Evolutionary conservation across 768 basidiomycete species (phyloP), one percentile per base, ranked within the genome.

Genomic region (Roridomyces roridus): DNA sequence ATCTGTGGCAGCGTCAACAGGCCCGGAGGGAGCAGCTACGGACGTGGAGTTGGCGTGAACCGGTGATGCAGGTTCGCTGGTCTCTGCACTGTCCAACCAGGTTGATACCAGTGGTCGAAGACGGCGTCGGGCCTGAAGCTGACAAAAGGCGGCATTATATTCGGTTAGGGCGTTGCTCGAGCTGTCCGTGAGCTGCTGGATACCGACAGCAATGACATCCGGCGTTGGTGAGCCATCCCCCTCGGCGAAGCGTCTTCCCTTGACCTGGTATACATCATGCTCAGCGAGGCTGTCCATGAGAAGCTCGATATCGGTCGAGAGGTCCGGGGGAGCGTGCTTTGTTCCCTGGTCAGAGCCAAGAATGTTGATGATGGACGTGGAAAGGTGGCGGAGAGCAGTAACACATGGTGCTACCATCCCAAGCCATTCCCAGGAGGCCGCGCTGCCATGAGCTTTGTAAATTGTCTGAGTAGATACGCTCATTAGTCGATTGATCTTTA

Each of bases 361-460:
- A 12, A 35, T 47, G 31, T n/a, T 35, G 31, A 36, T 47, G 34
- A 15, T 20, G 21, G 23, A 25, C 10, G 40, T 51, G 1, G 50
- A 51, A 6, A 51, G 50, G 10, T 40, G 50, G 3, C 51, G 59
- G 17, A 64, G 55, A 2, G 46, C 45, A 6, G 21, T 41, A 14
- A 64, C 42, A 34, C 70, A 71, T 0, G 71, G 72, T 0, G 70
- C 46, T 6, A 74, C 60, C 51, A 61, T 69, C 0, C 14, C 48
- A 0, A 72, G 66, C 72, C 71, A 74, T 21, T 72, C 68, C 69
- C 69, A 72, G 1, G 72, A 72, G 7, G 68, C 65, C 21, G 59
- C 60, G 42, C 69, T 70, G 2, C 71, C 34, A 17, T 35, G 34
- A 17, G 34, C 34, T 35, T 35, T 4, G 14, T 34, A 31, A 18